Percentiles rank a stretch among this genome's conserved stretches.
phyloP scores from a whole-genome alignment of 2,329 filamentous ascomycete species.

The Blumeriella jaapii region DNA sequence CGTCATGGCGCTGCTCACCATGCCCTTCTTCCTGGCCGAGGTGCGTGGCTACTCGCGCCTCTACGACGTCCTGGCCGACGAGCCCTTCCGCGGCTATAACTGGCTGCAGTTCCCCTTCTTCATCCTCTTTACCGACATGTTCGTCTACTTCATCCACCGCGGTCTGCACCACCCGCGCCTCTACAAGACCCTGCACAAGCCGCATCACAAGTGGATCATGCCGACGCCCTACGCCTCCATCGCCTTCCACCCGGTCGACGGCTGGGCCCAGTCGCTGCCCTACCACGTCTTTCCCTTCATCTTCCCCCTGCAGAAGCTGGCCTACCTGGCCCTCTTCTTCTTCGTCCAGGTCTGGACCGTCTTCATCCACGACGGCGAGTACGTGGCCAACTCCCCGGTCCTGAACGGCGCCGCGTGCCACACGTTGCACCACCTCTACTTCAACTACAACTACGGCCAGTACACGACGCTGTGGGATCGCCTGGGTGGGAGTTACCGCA shows the following conservation, averaged over 20 bases:
- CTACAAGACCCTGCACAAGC: constrained; percentile 90
- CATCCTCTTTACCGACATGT: constrained; percentile 77
- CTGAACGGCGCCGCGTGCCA: constrained; percentile 94
- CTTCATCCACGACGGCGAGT: constrained; percentile 92
- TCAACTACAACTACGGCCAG: constrained; percentile 89
- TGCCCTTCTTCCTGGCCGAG: constrained; percentile 71
- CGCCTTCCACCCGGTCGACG: constrained; percentile 90
- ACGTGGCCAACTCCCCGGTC: constrained; percentile 78
- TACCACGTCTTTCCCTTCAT: constrained; percentile 92
- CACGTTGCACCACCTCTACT: constrained; percentile 78
- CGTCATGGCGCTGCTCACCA: constrained; percentile 70
- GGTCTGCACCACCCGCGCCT: constrained; percentile 67
- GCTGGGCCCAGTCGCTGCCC: constrained; percentile 76
- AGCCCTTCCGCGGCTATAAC: constrained; percentile 69
- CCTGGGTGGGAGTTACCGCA: constrained; percentile 73
- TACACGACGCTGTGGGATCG: constrained; percentile 91
- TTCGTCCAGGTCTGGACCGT: constrained; percentile 98
- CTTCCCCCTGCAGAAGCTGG: constrained; percentile 85
- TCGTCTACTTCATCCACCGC: constrained; percentile 87
- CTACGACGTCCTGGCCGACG: constrained; percentile 68
- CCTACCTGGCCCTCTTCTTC: constrained; percentile 74
- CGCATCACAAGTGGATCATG: constrained; percentile 99
- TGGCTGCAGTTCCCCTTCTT: constrained; percentile 78
- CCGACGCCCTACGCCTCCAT: constrained; percentile 86
- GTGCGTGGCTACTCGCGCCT: constrained; percentile 77